Evolutionary conservation across 2,329 filamentous ascomycete species (phyloP).

Genomic region (Exophiala calicioides): DNA sequence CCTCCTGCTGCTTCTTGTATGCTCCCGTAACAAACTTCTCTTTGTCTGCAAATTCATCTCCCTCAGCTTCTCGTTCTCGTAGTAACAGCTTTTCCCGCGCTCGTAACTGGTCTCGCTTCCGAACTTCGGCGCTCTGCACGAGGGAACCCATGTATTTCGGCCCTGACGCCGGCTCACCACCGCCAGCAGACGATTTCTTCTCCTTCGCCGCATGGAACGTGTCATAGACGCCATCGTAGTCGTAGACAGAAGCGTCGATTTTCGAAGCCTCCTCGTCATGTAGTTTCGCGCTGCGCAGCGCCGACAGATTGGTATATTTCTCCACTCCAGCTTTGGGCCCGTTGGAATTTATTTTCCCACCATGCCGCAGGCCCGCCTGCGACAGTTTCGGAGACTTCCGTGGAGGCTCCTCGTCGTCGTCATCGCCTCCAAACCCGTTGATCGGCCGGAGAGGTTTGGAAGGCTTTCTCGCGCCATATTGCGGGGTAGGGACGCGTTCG

Average conservation of each 20-base stretch:
- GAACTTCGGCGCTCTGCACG: conserved; percentile 60
- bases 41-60: conserved; percentile 67
- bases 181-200: conserved; percentile 28
- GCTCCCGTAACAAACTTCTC: conserved; percentile 67
- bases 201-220: conserved; percentile 42
- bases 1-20: conserved; percentile 66
- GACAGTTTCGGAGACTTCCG: conserved; percentile 37
- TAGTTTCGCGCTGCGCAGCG: conserved; percentile 47
- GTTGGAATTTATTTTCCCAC: conserved; percentile 28
- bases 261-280: conserved; percentile 46
- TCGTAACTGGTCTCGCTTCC: conserved; percentile 64
- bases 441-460: conserved; percentile 25
- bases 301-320: conserved; percentile 49
- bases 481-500: conserved; percentile 21
- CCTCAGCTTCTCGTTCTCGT: conserved; percentile 63
- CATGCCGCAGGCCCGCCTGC: conserved; percentile 25
- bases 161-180: conserved; percentile 29
- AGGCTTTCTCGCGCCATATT: conserved; percentile 31
- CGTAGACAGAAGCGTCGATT: conserved; percentile 51
- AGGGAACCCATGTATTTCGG: conserved; percentile 65
- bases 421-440: conserved; percentile 21
- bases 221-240: conserved; percentile 53
- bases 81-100: conserved; percentile 63
- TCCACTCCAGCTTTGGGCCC: conserved; percentile 21
- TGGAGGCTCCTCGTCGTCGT: conserved; percentile 30